These are phyloP conservation scores for Eucalyptus curtisii DNA, from an alignment of 345 rosid species.

Conservation along the genomic window DNA sequence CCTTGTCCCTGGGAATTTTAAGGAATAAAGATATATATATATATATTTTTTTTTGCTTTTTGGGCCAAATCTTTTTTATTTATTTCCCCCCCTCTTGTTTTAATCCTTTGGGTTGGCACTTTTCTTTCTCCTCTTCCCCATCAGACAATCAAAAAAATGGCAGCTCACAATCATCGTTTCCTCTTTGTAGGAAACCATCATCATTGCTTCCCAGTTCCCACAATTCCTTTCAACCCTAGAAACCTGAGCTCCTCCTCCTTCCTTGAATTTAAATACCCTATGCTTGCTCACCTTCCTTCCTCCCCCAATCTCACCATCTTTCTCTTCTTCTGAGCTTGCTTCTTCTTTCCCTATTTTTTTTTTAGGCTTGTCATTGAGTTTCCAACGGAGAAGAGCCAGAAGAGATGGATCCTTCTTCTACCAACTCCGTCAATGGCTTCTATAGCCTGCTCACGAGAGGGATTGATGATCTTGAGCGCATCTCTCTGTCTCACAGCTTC, in stretches of 20 bases:
- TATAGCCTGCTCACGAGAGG: slow-evolving; percentile 70
- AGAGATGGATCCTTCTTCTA: slow-evolving; percentile 55
- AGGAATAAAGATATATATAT: neutral
- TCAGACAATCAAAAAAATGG: slow-evolving; percentile 53
- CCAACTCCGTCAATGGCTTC: slow-evolving; percentile 83
- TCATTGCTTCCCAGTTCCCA: slow-evolving; percentile 63
- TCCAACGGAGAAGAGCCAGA: neutral
- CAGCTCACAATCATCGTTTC: slow-evolving; percentile 75
- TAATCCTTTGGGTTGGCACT: neutral
- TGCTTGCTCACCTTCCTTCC: neutral
- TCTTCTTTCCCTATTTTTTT: neutral
- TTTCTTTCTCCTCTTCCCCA: slow-evolving; percentile 4
- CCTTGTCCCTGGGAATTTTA: neutral
- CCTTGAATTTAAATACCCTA: slow-evolving; percentile 6
- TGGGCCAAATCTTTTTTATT: neutral
- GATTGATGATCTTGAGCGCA: slow-evolving; percentile 83
- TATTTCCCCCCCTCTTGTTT: neutral
- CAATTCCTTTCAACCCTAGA: slow-evolving; percentile 67
- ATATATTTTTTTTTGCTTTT: neutral
- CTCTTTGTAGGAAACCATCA: slow-evolving; percentile 86
- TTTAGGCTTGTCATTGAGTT: neutral
- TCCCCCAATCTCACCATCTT: slow-evolving; percentile 2
- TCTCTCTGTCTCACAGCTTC: slow-evolving; percentile 55
- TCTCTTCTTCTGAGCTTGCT: neutral
- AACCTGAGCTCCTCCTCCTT: slow-evolving; percentile 52